Evolutionary conservation across 345 rosid species (phyloP).

Genomic region (Chamaenerion angustifolium): DNA sequence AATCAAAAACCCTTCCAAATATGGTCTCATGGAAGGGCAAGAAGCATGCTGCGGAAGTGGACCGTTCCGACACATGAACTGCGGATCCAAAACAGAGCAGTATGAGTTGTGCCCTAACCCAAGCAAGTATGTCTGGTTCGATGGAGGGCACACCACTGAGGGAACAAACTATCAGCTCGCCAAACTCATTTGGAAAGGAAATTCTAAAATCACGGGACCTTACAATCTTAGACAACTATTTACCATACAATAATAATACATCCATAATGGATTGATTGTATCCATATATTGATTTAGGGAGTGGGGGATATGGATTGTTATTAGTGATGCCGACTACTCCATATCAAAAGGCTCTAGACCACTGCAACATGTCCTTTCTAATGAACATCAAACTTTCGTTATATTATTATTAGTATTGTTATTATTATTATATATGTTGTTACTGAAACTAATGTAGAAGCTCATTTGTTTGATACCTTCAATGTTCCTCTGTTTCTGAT

Average conservation of each 20-base stretch:
- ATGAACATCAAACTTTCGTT: too few species aligned
- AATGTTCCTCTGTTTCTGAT: too few species aligned
- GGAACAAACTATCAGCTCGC: conserved; percentile 8
- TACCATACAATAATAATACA: not conserved
- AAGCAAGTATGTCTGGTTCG: conserved; percentile 11
- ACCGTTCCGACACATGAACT: not conserved
- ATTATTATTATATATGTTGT: too few species aligned
- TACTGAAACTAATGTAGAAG: too few species aligned
- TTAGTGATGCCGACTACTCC: too few species aligned
- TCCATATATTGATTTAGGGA: too few species aligned
- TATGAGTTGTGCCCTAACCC: conserved; percentile 9
- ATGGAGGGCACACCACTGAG: conserved; percentile 11
- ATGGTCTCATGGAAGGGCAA: not conserved
- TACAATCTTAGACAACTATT: conserved; percentile 10
- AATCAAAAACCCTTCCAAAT: conserved; percentile 5
- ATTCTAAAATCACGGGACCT: conserved; percentile 9
- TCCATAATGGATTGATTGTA: too few species aligned
- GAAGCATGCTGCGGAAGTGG: not conserved
- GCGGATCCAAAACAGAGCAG: not conserved
- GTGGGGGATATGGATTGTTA: too few species aligned
- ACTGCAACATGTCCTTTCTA: too few species aligned
- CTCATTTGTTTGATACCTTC: too few species aligned
- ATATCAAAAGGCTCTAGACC: too few species aligned
- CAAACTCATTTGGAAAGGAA: conserved; percentile 10
- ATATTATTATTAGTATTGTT: too few species aligned